Conservation (phyloP, 2,329 filamentous ascomycete genomes). For the Aspergillus calidoustus region DNA sequence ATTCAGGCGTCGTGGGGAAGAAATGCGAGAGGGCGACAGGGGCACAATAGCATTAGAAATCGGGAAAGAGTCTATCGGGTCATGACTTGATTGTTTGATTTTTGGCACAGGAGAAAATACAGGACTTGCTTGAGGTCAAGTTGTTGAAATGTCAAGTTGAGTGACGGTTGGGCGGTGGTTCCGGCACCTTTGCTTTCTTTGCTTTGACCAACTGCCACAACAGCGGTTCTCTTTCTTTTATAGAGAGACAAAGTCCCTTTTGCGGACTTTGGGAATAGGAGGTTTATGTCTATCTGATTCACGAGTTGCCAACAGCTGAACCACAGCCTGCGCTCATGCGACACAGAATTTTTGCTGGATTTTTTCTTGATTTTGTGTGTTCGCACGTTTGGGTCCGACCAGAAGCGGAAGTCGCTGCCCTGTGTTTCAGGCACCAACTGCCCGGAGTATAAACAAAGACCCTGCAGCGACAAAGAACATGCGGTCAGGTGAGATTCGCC, state of each 20-base stretch:
- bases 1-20: conserved; percentile 22
- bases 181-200: conserved; percentile 9
- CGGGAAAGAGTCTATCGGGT: conserved; percentile 16
- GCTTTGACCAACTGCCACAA: conserved; percentile 6
- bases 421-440: conserved; percentile 13
- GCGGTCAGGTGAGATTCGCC: neutral
- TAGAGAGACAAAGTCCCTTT: neutral
- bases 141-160: conserved; percentile 4
- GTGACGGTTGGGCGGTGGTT: conserved; percentile 16
- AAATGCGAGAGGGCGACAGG: conserved; percentile 28
- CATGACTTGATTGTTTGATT: conserved; percentile 14
- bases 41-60: conserved; percentile 30
- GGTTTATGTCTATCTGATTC: neutral
- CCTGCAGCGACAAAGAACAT: neutral
- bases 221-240: neutral
- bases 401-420: conserved; percentile 13
- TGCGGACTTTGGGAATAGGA: neutral
- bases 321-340: neutral
- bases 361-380: conserved; percentile 16
- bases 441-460: conserved; percentile 5
- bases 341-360: conserved; percentile 4
- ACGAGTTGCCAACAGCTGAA: neutral
- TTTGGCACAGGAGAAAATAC: conserved; percentile 5
- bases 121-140: conserved; percentile 1
- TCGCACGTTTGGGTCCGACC: conserved; percentile 4